Evolutionary conservation across 805 yeast species (phyloP).

Genomic region (Candida bentonensis): DNA sequence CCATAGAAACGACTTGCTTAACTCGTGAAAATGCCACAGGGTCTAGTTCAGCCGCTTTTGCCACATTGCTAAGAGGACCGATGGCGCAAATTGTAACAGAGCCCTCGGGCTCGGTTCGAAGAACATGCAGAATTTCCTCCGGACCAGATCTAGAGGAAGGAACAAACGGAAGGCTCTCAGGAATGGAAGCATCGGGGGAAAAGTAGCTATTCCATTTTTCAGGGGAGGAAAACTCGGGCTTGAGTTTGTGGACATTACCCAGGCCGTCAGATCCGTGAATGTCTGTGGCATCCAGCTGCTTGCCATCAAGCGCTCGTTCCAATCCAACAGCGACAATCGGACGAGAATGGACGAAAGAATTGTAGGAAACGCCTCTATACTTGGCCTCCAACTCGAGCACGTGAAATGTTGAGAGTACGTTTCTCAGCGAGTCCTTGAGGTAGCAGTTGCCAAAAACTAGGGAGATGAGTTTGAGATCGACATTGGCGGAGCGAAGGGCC

Average conservation of each 20-base stretch:
- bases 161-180: slow-evolving; percentile 16
- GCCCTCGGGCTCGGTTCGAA: slow-evolving; percentile 20
- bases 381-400: slow-evolving; percentile 21
- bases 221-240: slow-evolving; percentile 23
- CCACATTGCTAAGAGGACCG: slow-evolving; percentile 29
- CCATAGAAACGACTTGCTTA: slow-evolving; percentile 26
- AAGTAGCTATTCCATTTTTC: slow-evolving; percentile 17
- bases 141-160: slow-evolving; percentile 19
- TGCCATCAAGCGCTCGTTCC: slow-evolving; percentile 16
- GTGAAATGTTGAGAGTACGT: slow-evolving; percentile 21
- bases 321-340: slow-evolving; percentile 24
- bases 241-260: slow-evolving; percentile 23
- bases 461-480: slow-evolving; percentile 20
- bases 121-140: slow-evolving; percentile 23
- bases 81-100: slow-evolving; percentile 26
- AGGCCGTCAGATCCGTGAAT: slow-evolving; percentile 29
- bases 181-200: slow-evolving; percentile 2
- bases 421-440: slow-evolving; percentile 21
- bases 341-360: slow-evolving; percentile 13
- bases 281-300: slow-evolving; percentile 23
- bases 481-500: slow-evolving; percentile 18
- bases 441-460: slow-evolving; percentile 28
- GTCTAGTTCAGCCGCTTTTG: slow-evolving; percentile 26
- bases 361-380: slow-evolving; percentile 13
- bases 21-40: slow-evolving; percentile 23